phyloP scores from a whole-genome alignment of 768 basidiomycete species.

The Suillus lakei region DNA sequence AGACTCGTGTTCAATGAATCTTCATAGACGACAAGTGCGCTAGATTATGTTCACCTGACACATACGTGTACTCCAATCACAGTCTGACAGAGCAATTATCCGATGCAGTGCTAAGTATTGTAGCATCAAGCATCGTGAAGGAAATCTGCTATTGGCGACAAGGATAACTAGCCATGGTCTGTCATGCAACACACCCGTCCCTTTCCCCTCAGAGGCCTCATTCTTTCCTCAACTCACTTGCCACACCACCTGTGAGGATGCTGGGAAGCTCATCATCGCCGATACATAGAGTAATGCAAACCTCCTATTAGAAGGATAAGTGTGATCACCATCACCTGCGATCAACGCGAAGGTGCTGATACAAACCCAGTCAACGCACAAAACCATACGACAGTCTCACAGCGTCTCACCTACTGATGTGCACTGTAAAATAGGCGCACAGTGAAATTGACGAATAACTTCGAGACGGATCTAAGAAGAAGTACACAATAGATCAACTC shows the following conservation, averaged over 20 bases:
- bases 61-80: neutral
- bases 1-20: neutral
- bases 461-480: neutral
- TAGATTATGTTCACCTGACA: neutral
- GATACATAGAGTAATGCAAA: slow-evolving; percentile 59
- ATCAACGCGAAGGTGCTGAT: slow-evolving; percentile 75
- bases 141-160: neutral
- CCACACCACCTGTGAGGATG: slow-evolving; percentile 68
- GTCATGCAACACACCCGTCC: neutral
- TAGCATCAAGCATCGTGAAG: neutral
- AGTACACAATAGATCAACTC: neutral
- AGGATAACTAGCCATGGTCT: neutral
- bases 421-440: too few species aligned
- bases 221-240: slow-evolving; percentile 54
- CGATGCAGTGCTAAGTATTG: neutral
- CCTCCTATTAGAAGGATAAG: slow-evolving; percentile 69
- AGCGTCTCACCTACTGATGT: slow-evolving; percentile 77
- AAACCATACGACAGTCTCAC: neutral
- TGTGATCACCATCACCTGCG: slow-evolving; percentile 64
- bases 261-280: slow-evolving; percentile 72
- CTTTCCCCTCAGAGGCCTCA: slow-evolving; percentile 34
- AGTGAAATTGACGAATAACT: neutral
- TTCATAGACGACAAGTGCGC: neutral
- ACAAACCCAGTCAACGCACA: slow-evolving; percentile 8
- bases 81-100: neutral